These are phyloP conservation scores for Ceratorhiza oryzae-sativae DNA, from an alignment of 1,284 basidiomycete species.

Conservation along the genomic window DNA sequence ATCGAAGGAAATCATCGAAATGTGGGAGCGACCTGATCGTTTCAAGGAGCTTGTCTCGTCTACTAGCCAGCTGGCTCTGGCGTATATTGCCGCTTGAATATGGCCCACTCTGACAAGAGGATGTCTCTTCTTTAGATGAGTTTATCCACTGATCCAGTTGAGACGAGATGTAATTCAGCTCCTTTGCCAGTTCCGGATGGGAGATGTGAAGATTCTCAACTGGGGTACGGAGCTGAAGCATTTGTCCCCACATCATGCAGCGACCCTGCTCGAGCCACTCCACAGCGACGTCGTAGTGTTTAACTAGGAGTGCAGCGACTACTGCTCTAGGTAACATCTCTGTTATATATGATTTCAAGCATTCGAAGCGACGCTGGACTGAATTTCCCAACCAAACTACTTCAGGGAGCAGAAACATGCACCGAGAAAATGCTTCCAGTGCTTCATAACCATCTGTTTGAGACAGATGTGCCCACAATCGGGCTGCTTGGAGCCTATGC, in stretches of 20 bases:
- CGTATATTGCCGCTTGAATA: neutral
- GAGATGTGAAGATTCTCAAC: neutral
- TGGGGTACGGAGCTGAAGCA: neutral
- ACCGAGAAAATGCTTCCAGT: neutral
- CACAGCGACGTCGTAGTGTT: neutral
- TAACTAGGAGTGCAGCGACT: neutral
- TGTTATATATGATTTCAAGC: neutral
- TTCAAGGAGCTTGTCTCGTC: neutral
- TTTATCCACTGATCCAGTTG: neutral
- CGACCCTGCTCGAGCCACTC: neutral
- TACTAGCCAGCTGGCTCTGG: neutral
- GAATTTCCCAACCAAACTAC: neutral
- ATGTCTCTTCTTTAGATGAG: neutral
- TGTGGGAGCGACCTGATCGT: neutral
- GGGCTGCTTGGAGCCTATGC: too few species aligned
- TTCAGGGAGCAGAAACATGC: neutral
- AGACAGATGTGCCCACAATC: too few species aligned
- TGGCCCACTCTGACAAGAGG: too few species aligned
- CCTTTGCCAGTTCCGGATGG: neutral
- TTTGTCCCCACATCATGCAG: neutral
- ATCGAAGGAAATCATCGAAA: neutral
- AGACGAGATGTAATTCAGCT: neutral
- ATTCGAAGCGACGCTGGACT: neutral
- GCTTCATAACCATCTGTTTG: too few species aligned
- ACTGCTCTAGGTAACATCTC: neutral